These are phyloP conservation scores for Lophiostoma macrostomum DNA, from an alignment of 495 filamentous ascomycete genomes.

Conservation along the genomic window DNA sequence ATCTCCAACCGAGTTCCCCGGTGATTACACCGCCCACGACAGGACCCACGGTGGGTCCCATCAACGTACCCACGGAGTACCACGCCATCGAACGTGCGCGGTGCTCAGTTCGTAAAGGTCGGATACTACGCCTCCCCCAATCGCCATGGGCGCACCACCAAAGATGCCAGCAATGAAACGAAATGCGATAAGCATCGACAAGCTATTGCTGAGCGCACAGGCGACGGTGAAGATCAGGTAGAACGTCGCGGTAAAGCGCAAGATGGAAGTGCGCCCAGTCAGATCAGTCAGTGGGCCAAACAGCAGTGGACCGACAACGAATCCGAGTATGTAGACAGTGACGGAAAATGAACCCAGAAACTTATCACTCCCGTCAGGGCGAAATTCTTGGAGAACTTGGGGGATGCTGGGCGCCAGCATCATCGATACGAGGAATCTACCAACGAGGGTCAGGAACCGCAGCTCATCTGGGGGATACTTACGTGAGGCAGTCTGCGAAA, in stretches of 20 bases:
- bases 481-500: conserved; percentile 9
- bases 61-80: neutral
- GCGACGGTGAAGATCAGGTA: conserved; percentile 31
- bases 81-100: neutral
- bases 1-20: conserved; percentile 3
- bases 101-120: conserved; percentile 37
- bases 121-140: conserved; percentile 47
- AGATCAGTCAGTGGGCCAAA: conserved; percentile 23
- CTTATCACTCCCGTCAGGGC: conserved; percentile 5
- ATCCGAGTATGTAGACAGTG: conserved; percentile 25
- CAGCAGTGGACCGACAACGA: conserved; percentile 17
- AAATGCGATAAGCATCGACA: conserved; percentile 45
- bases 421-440: conserved; percentile 11
- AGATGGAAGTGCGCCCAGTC: conserved; percentile 9
- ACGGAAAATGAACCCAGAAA: conserved; percentile 15
- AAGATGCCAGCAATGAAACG: conserved; percentile 45
- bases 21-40: conserved; percentile 6
- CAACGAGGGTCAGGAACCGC: neutral
- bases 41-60: conserved; percentile 17
- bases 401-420: conserved; percentile 12
- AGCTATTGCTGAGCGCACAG: conserved; percentile 42
- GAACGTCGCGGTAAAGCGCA: conserved; percentile 2
- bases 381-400: conserved; percentile 5
- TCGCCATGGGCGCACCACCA: conserved; percentile 42
- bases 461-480: neutral